Evolutionary conservation across 2,329 filamentous ascomycete species (phyloP).

Genomic region (Botryosphaeria agaves): DNA sequence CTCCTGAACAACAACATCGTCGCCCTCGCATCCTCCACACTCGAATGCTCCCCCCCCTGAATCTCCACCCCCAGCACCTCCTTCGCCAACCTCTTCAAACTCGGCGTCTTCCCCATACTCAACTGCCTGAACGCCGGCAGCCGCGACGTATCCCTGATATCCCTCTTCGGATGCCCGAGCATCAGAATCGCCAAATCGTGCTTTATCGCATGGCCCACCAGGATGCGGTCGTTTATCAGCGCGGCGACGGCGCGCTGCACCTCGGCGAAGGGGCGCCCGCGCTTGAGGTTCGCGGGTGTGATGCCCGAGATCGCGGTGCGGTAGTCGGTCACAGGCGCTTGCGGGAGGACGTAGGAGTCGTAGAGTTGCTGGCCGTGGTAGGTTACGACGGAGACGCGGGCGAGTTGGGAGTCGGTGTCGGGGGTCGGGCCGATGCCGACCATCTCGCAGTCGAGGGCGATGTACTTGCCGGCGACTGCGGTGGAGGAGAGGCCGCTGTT

Average conservation of each 20-base stretch:
- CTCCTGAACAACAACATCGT: slow-evolving; percentile 78
- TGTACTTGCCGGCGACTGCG: slow-evolving; percentile 67
- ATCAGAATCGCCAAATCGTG: slow-evolving; percentile 61
- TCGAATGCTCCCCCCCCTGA: slow-evolving; percentile 42
- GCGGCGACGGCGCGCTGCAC: slow-evolving; percentile 57
- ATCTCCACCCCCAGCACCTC: slow-evolving; percentile 41
- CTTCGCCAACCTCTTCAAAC: slow-evolving; percentile 41
- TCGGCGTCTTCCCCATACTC: slow-evolving; percentile 51
- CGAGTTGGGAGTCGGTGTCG: slow-evolving; percentile 56
- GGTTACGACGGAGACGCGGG: slow-evolving; percentile 79
- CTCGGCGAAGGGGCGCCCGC: slow-evolving; percentile 43
- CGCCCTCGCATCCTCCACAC: slow-evolving; percentile 63
- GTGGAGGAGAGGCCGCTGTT: slow-evolving; percentile 29
- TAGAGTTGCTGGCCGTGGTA: slow-evolving; percentile 87
- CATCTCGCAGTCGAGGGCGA: slow-evolving; percentile 96
- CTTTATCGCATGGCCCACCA: slow-evolving; percentile 71
- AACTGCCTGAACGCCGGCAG: slow-evolving; percentile 56
- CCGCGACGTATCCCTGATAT: slow-evolving; percentile 73
- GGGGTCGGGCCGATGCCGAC: slow-evolving; percentile 58
- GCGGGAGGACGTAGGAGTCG: slow-evolving; percentile 73
- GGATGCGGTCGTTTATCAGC: slow-evolving; percentile 51
- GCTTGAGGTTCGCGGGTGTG: slow-evolving; percentile 50
- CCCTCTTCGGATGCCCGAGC: slow-evolving; percentile 58
- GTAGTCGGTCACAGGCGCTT: slow-evolving; percentile 70
- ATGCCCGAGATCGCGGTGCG: slow-evolving; percentile 77